Base-by-base conservation (phyloP, 139 green algal genomes). In the Desmodesmus armatus region DNA sequence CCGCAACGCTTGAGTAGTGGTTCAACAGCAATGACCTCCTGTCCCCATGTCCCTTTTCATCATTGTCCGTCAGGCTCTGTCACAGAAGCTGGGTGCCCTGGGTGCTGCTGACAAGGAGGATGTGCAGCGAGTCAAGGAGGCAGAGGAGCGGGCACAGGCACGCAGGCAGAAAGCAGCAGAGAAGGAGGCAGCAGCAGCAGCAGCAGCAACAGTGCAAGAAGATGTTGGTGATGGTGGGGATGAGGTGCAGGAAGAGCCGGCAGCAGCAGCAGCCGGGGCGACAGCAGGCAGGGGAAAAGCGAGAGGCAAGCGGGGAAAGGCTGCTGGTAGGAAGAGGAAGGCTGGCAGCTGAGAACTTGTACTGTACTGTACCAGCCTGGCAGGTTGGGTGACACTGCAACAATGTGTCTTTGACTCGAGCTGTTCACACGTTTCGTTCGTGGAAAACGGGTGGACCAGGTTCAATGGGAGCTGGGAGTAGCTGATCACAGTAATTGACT, bases 121-220 rank as follows among this genome's bases (percentile, higher is more conserved):
- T 62, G 80, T 80, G 31, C 47, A 44, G 0, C 51, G 39, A 31
- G 65, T 85, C 29, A 29, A 43, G 49, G 19, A 75, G 25, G 47
- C 69, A 39, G 80, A 80, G 29, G 31, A 17, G 15, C 67, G 79
- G 17, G 33, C 47, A 25, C 27, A 19, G 25, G 75, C 31, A n/a
- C 47, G 62, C 19, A 72, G 69, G 44, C 29, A 72, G 0, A 72
- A 74, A 55, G 63, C 58, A 69, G 78, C 31, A 31, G 33, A 77
- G 5, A 49, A 85, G 63, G 63, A 39, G 40, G 78, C 39, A 53
- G 41, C 40, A 79, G 66, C 60, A 84, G 78, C 51, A 62, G n/a
- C n/a, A n/a, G 49, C 31, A 29, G 73, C 31, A 37, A 33, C n/a
- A 17, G 40, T 7, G 25, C 19, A 40, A 41, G 71, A 41, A n/a